Evolutionary conservation across 345 rosid genomes (phyloP).

Genomic region (Brassica incana): DNA sequence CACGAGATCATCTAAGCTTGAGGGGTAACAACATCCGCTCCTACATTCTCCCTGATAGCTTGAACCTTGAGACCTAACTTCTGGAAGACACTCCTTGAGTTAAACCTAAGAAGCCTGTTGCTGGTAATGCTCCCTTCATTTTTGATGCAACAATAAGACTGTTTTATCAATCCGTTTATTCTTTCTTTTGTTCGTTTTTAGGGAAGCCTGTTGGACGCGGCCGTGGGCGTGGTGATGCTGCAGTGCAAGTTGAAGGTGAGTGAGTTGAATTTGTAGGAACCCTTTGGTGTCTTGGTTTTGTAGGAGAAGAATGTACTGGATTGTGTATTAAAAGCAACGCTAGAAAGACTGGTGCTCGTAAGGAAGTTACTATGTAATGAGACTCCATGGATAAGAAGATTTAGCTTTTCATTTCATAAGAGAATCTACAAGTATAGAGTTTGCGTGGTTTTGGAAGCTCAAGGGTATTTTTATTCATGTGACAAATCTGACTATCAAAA

Average conservation of each 20-base stretch:
- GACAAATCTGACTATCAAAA: not conserved
- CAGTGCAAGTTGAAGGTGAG: constrained; percentile 12
- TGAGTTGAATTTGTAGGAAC: constrained; percentile 23
- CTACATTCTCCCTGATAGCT: constrained; percentile 95
- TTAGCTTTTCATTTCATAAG: not conserved
- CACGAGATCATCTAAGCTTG: constrained; percentile 84
- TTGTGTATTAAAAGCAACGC: constrained; percentile 21
- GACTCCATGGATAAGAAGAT: not conserved
- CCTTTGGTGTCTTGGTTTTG: constrained; percentile 15
- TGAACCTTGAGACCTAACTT: constrained; percentile 88
- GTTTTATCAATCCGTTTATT: constrained; percentile 6
- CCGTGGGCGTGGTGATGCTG: constrained; percentile 68
- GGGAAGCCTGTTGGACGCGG: constrained; percentile 89
- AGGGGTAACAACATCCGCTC: constrained; percentile 95
- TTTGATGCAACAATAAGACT: not conserved
- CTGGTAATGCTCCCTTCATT: constrained; percentile 63
- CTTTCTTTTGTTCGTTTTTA: constrained; percentile 22
- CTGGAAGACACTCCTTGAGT: constrained; percentile 93
- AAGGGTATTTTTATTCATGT: not conserved
- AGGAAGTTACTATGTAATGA: not conserved
- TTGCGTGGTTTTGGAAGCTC: not conserved
- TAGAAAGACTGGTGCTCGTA: no score
- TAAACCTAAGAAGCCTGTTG: constrained; percentile 92
- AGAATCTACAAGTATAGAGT: not conserved
- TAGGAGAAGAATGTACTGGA: not conserved